A percentile compares a stretch with the other conserved stretches of the same genome.
Evolutionary conservation across 73 alveolate species (phyloP).

Genomic region (Tetrahymena elliotti): DNA sequence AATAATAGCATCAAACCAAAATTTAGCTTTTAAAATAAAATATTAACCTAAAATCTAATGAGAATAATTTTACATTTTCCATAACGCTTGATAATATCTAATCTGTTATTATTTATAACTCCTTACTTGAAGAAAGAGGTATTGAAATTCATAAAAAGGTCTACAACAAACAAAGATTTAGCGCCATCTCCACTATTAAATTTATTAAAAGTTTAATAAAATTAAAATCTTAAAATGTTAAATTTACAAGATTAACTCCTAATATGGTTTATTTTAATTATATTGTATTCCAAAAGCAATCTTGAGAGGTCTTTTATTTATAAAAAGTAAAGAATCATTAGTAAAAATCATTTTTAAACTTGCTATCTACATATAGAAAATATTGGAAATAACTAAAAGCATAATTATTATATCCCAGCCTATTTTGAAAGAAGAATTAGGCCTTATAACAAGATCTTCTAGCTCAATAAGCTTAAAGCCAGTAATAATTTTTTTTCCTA

Average conservation of each 20-base stretch:
- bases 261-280: not conserved
- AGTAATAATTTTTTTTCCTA: not conserved
- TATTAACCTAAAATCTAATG: not conserved
- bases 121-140: not conserved
- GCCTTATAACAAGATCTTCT: not conserved
- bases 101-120: not conserved
- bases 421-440: not conserved
- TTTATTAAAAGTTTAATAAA: not conserved
- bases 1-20: not conserved
- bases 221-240: not conserved
- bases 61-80: not conserved
- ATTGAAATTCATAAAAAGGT: not conserved
- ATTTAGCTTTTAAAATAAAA: not conserved
- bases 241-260: not conserved
- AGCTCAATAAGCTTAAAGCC: not conserved
- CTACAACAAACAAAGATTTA: not conserved
- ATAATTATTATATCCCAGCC: not conserved
- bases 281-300: not conserved
- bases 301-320: not conserved
- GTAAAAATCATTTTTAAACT: not conserved
- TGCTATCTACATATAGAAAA: not conserved
- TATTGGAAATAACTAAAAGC: not conserved
- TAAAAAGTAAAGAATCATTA: not conserved
- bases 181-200: not conserved
- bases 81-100: not conserved